A percentile compares a stretch with the other conserved stretches of the same genome.
These are phyloP conservation scores for Leishmania guyanensis DNA, from an alignment of 208 protist species.

Conservation along the genomic window DNA sequence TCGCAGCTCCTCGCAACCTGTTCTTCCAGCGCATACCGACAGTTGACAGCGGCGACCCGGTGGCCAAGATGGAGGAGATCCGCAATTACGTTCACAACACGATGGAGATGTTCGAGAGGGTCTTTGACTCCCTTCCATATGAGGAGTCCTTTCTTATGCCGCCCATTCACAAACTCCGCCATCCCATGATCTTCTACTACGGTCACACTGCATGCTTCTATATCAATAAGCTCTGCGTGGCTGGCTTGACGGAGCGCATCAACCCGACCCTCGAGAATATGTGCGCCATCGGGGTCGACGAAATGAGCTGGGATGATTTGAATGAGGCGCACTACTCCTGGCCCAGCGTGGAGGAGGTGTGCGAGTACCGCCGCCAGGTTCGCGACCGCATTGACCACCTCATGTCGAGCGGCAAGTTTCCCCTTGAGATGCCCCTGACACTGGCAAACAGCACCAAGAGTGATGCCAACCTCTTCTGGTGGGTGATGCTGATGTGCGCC, in stretches of 20 bases:
- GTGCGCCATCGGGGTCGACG: constrained; percentile 96
- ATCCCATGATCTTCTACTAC: constrained; percentile 97
- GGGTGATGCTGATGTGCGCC: constrained; percentile 94
- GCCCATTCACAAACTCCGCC: constrained; percentile 92
- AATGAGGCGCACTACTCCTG: constrained; percentile 88
- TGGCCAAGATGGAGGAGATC: constrained; percentile 81
- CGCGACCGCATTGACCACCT: constrained; percentile 76
- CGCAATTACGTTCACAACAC: constrained; percentile 89
- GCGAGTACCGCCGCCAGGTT: constrained; percentile 88
- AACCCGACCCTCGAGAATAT: constrained; percentile 90
- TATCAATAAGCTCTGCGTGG: constrained; percentile 95
- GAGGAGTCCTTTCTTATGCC: constrained; percentile 88
- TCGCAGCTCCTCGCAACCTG: constrained; percentile 50
- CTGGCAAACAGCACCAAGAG: constrained; percentile 78
- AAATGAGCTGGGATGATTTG: constrained; percentile 98
- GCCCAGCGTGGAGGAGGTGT: constrained; percentile 85
- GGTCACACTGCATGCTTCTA: constrained; percentile 95
- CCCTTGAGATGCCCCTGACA: constrained; percentile 78
- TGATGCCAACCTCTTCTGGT: constrained; percentile 86
- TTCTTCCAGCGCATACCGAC: constrained; percentile 63
- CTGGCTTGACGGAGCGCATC: constrained; percentile 82
- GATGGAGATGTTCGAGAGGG: constrained; percentile 84
- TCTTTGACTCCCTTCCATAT: constrained; percentile 76
- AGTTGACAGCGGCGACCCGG: constrained; percentile 55
- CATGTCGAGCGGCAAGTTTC: constrained; percentile 72